Conservation (phyloP, 805 yeast species). For the Wickerhamiella spandovensis region DNA sequence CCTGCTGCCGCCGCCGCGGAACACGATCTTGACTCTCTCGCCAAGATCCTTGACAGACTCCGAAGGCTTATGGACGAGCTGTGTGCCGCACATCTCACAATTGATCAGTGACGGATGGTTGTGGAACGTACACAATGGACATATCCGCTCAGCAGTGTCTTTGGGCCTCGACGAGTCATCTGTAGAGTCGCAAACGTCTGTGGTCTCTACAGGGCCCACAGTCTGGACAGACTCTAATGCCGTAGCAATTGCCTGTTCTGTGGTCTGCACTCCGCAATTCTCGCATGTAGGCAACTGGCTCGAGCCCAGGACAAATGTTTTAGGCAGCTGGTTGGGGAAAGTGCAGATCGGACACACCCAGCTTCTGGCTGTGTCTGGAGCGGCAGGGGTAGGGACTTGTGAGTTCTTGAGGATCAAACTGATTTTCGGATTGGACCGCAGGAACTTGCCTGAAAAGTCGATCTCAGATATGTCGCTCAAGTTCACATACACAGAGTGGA, state of each 20-base stretch:
- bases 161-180: no score
- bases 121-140: slow-evolving; percentile 59
- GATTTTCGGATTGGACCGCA: slow-evolving; percentile 72
- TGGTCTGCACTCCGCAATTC: slow-evolving; percentile 49
- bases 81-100: slow-evolving; percentile 83
- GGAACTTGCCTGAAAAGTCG: slow-evolving; percentile 38
- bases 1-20: slow-evolving; percentile 52
- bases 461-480: slow-evolving; percentile 30
- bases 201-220: no score
- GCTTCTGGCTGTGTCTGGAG: slow-evolving; percentile 16
- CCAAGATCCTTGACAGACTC: slow-evolving; percentile 13
- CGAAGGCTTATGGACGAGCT: slow-evolving; percentile 24
- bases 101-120: slow-evolving; percentile 66
- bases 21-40: slow-evolving; percentile 29
- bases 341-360: slow-evolving; percentile 92
- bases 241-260: slow-evolving; percentile 27
- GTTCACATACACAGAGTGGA: slow-evolving; percentile 35
- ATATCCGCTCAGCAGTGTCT: slow-evolving; percentile 18
- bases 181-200: no score
- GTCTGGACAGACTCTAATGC: no score
- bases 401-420: slow-evolving; percentile 22
- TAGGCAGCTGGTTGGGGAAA: slow-evolving; percentile 39
- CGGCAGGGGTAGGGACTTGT: slow-evolving; percentile 1
- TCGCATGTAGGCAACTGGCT: slow-evolving; percentile 34
- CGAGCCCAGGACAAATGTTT: slow-evolving; percentile 21